Percentiles rank a stretch among this genome's conserved stretches.
Evolutionary conservation across 805 yeast species (phyloP).

Genomic region (Pichia nanzhaoensis): DNA sequence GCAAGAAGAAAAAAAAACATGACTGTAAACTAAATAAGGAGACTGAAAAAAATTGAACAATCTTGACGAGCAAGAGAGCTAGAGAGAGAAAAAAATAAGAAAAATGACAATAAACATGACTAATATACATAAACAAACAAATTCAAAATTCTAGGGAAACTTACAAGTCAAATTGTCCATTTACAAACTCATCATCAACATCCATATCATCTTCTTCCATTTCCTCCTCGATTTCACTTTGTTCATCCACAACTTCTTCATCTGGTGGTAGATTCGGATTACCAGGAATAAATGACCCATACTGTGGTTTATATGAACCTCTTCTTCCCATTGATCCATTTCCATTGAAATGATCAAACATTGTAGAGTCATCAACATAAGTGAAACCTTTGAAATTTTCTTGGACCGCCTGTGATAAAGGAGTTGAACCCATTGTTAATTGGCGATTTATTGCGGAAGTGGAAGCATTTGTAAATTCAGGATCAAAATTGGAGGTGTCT

Average conservation of each 20-base stretch:
- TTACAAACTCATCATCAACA: conserved; percentile 72
- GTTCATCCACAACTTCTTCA: conserved; percentile 77
- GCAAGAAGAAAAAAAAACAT: no score
- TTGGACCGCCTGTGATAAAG: conserved; percentile 90
- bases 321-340: conserved; percentile 30
- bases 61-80: no score
- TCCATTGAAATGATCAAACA: conserved; percentile 69
- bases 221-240: conserved; percentile 37
- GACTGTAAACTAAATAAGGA: neutral
- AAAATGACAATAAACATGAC: neutral
- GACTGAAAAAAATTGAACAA: neutral
- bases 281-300: conserved; percentile 71
- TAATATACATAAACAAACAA: neutral
- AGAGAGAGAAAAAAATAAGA: neutral
- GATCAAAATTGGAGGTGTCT: conserved; percentile 95
- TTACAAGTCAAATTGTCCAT: conserved; percentile 80
- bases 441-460: conserved; percentile 74
- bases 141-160: neutral
- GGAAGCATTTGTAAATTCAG: conserved; percentile 91
- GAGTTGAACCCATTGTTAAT: conserved; percentile 62
- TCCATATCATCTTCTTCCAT: conserved; percentile 46
- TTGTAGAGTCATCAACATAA: conserved; percentile 86
- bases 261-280: conserved; percentile 76
- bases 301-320: conserved; percentile 35
- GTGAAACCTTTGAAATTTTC: conserved; percentile 97